These are phyloP conservation scores for Lodderomyces theae DNA, from an alignment of 1,139 yeast genomes.

Conservation along the genomic window DNA sequence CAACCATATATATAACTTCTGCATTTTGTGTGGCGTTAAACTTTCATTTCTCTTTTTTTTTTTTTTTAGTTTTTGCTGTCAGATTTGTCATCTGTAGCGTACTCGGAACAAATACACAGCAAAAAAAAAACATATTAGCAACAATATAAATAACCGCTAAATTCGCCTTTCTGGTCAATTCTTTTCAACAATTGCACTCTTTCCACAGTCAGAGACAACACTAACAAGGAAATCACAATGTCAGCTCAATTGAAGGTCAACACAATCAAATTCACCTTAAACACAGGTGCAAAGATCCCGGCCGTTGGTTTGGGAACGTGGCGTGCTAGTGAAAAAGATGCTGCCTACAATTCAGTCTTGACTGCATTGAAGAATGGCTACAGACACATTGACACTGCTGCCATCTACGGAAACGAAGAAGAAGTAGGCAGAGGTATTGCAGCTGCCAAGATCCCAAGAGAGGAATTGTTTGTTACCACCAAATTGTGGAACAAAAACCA, in stretches of 20 bases:
- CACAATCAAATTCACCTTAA: slow-evolving; percentile 40
- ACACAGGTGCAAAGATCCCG: slow-evolving; percentile 66
- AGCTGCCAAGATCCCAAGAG: slow-evolving; percentile 67
- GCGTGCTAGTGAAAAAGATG: slow-evolving; percentile 59
- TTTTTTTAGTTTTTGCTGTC: slow-evolving; percentile 1
- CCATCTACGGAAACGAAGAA: slow-evolving; percentile 30
- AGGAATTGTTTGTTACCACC: slow-evolving; percentile 73
- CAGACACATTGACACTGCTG: slow-evolving; percentile 79
- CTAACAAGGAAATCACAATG: background rate
- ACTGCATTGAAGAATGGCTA: slow-evolving; percentile 69
- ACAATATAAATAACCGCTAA: background rate
- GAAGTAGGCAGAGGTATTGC: slow-evolving; percentile 65
- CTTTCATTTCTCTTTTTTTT: background rate
- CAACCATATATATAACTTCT: too few relatives aligned
- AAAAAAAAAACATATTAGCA: too few relatives aligned
- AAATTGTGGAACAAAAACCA: slow-evolving; percentile 75
- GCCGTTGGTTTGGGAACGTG: slow-evolving; percentile 80
- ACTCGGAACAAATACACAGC: too few relatives aligned
- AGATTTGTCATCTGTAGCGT: slow-evolving; percentile 1
- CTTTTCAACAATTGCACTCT: background rate
- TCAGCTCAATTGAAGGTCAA: slow-evolving; percentile 14
- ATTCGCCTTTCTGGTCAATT: background rate
- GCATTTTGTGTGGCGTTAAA: slow-evolving; percentile 2
- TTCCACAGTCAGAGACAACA: background rate
- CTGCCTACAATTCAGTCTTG: slow-evolving; percentile 58